phyloP scores from a whole-genome alignment of 2,329 filamentous ascomycete genomes.

The Calonectria hawksworthii region DNA sequence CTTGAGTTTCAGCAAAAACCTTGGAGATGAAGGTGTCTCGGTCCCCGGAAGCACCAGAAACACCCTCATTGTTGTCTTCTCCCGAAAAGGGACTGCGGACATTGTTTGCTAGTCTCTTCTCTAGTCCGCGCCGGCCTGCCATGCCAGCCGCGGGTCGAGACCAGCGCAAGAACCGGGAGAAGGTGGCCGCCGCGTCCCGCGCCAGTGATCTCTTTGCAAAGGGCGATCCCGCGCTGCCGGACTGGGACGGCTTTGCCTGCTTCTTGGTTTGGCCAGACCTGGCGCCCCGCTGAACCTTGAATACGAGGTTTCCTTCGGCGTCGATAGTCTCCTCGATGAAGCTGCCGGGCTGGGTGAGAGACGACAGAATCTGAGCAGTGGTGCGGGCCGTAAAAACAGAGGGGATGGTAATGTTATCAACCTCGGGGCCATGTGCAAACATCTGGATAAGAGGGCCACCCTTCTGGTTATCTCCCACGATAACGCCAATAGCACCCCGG shows the following conservation, averaged over 20 bases:
- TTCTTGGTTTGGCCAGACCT: constrained; percentile 43
- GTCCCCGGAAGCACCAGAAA: constrained; percentile 16
- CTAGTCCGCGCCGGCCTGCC: not conserved
- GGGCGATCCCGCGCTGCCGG: constrained; percentile 23
- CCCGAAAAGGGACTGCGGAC: constrained; percentile 34
- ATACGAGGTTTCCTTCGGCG: constrained; percentile 70
- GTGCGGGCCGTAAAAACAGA: constrained; percentile 96
- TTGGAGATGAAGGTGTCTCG: constrained; percentile 38
- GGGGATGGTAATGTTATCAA: constrained; percentile 93
- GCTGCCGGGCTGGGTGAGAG: constrained; percentile 81
- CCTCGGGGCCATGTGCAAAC: constrained; percentile 94
- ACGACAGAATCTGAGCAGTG: constrained; percentile 92
- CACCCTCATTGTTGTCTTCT: constrained; percentile 16
- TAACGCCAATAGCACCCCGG: constrained; percentile 88
- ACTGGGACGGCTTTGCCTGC: constrained; percentile 15
- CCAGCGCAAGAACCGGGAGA: constrained; percentile 23
- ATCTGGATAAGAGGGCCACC: constrained; percentile 94
- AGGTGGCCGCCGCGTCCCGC: constrained; percentile 17
- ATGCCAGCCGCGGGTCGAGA: not conserved
- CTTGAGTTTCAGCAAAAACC: constrained; percentile 29
- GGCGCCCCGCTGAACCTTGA: constrained; percentile 66
- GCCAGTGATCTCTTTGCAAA: constrained; percentile 32
- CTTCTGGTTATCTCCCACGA: constrained; percentile 93
- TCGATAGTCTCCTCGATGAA: constrained; percentile 72
- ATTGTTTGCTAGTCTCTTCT: constrained; percentile 28